Conservation (phyloP, 2,329 filamentous ascomycete species). For the Juglanconis juglandina region DNA sequence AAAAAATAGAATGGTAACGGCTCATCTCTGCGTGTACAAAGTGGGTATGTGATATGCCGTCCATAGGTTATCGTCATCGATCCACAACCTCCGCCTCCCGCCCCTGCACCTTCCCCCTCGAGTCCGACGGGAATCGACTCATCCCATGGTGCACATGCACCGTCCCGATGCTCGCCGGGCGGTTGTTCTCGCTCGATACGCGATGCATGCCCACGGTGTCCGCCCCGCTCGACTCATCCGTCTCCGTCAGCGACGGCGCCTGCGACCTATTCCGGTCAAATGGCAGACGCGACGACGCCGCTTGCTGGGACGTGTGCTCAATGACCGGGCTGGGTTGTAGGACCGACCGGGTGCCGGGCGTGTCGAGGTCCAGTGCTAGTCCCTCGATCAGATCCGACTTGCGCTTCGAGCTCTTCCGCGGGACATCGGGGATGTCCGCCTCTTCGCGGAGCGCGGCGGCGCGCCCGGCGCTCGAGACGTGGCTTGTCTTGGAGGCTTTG, state of each 20-base stretch:
- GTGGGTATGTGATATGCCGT: background rate
- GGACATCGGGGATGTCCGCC: conserved; percentile 52
- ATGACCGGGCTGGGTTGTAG: conserved; percentile 18
- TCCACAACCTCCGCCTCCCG: conserved; percentile 57
- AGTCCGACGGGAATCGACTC: conserved; percentile 49
- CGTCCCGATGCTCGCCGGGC: conserved; percentile 52
- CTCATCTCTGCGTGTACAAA: background rate
- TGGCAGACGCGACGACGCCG: conserved; percentile 43
- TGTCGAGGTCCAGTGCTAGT: conserved; percentile 24
- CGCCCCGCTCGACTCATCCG: conserved; percentile 38
- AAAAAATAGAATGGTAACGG: background rate
- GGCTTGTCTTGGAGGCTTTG: conserved; percentile 55
- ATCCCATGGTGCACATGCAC: conserved; percentile 60
- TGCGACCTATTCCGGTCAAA: conserved; percentile 52
- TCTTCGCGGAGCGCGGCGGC: conserved; percentile 4
- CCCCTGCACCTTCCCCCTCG: conserved; percentile 45
- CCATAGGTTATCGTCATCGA: background rate
- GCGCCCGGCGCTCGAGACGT: conserved; percentile 31
- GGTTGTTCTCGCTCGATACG: conserved; percentile 34
- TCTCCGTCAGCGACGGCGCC: conserved; percentile 44
- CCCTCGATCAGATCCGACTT: conserved; percentile 41
- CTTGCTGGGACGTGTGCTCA: conserved; percentile 10
- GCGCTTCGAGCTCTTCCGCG: conserved; percentile 70
- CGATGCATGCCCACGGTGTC: conserved; percentile 15
- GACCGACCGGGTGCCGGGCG: conserved; percentile 33